Evolutionary conservation across 495 filamentous ascomycete species (phyloP).

Genomic region (Cercophora scortea): DNA sequence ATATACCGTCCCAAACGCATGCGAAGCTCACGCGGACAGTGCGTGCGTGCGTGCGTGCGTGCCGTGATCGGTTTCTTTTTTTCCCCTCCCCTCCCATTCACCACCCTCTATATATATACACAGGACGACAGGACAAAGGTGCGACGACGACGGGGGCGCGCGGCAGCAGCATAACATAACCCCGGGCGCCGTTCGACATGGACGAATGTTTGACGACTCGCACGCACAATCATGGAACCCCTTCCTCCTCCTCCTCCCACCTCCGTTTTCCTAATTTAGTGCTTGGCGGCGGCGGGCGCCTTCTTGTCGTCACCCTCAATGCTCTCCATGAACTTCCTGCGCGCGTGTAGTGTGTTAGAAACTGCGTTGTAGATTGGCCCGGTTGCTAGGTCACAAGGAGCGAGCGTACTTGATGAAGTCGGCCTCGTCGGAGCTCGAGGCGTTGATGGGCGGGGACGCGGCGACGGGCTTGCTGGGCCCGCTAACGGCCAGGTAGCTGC

Average conservation of each 20-base stretch:
- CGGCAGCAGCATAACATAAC: too few relatives aligned
- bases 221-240: not conserved
- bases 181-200: too few relatives aligned
- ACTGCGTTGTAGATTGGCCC: not conserved
- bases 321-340: constrained; percentile 72
- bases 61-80: too few relatives aligned
- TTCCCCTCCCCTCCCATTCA: too few relatives aligned
- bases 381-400: not conserved
- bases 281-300: constrained; percentile 33
- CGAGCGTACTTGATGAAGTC: constrained; percentile 88
- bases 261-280: too few relatives aligned
- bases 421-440: constrained; percentile 85
- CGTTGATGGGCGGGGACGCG: constrained; percentile 73
- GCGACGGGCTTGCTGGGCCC: constrained; percentile 52
- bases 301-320: constrained; percentile 64
- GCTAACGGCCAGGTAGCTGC: constrained; percentile 43
- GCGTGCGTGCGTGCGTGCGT: too few relatives aligned
- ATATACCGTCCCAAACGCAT: too few relatives aligned
- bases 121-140: not conserved
- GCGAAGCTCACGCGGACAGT: too few relatives aligned
- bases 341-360: constrained; percentile 21
- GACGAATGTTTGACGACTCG: not conserved
- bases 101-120: not conserved
- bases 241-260: not conserved
- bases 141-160: too few relatives aligned